Evolutionary conservation across 208 protist species (phyloP), one percentile per base, ranked within the genome.

Genomic region (Trypanosoma lewisi): DNA sequence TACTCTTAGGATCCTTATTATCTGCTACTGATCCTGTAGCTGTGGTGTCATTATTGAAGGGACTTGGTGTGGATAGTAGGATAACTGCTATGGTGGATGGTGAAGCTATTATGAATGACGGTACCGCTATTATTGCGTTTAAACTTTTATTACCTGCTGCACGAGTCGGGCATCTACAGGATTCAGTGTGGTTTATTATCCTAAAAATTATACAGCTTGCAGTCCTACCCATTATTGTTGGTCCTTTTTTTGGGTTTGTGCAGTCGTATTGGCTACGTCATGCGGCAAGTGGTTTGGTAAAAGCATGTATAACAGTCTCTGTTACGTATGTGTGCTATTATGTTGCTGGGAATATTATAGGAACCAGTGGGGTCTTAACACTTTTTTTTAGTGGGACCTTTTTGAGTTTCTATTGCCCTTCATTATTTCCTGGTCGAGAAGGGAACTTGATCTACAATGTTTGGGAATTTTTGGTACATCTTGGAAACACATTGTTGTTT

Each of bases 21-120:
- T 91, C 82, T 42, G 91, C 91, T 28, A 96, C 88, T 0, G 91
- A 96, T 72, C 91, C 91, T n/a, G 88, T 96, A 16, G 88, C 91
- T 48, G 89, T 95, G 27, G 88, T 96, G 2, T 72, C 88, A 50
- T 71, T 95, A 52, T 75, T 96, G 31, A 91, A 94, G 64, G 83
- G 83, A 19, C 66, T 96, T 58, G 80, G 83, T 39, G 84, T 89
- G 37, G 70, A 91, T 44, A 88, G 85, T 57, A 70, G 63, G 44
- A 72, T 95, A 33, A 92, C 81, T 8, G 87, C 87, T 33, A 68
- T 96, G 72, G 76, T 96, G 61, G 88, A 95, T 55, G 89, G 87
- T 44, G 91, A 96, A 70, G 70, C 86, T 17, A 78, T 96, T 49
- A 80, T 96, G 78, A 96, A 96, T 72, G 91, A 96, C 52, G 87